Conservation (phyloP, 1,284 basidiomycete species). For the Leccinum griseonigrum region DNA sequence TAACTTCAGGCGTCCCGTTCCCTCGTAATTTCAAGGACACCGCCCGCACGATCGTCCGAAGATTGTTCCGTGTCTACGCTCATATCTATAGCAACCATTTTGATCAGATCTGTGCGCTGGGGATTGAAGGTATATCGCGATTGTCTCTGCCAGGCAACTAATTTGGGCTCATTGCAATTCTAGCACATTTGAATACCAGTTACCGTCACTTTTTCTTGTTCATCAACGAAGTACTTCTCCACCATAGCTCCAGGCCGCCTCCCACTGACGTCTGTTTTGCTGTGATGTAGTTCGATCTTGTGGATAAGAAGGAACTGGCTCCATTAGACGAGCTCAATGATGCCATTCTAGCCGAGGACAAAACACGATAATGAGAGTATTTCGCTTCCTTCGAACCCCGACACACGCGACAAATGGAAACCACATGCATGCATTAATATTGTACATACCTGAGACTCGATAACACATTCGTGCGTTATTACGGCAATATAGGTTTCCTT, state of each 20-base stretch:
- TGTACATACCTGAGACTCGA: constrained; percentile 3
- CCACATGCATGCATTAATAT: constrained; percentile 4
- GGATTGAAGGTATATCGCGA: constrained; percentile 81
- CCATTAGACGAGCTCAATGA: constrained; percentile 97
- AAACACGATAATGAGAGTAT: constrained; percentile 36
- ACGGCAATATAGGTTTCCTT: constrained; percentile 13
- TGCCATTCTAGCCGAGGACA: constrained; percentile 87
- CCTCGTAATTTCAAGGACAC: constrained; percentile 90
- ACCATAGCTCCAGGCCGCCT: neutral
- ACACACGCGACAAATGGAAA: neutral
- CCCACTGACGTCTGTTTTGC: constrained; percentile 10
- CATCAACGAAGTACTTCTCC: constrained; percentile 77
- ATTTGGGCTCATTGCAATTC: constrained; percentile 1
- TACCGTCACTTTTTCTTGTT: constrained; percentile 99
- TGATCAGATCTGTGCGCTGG: constrained; percentile 96
- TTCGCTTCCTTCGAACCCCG: neutral
- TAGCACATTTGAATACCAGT: constrained; percentile 98
- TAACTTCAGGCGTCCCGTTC: constrained; percentile 78
- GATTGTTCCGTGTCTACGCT: constrained; percentile 96
- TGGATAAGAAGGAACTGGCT: constrained; percentile 95
- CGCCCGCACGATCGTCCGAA: constrained; percentile 88
- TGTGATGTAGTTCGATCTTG: constrained; percentile 79
- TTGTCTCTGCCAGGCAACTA: neutral
- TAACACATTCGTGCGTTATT: constrained; percentile 7
- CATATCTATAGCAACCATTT: constrained; percentile 99